Percentiles rank a stretch among this genome's conserved stretches.
Conservation (phyloP, 495 filamentous ascomycete genomes). For the Aspergillus heteromorphus region DNA sequence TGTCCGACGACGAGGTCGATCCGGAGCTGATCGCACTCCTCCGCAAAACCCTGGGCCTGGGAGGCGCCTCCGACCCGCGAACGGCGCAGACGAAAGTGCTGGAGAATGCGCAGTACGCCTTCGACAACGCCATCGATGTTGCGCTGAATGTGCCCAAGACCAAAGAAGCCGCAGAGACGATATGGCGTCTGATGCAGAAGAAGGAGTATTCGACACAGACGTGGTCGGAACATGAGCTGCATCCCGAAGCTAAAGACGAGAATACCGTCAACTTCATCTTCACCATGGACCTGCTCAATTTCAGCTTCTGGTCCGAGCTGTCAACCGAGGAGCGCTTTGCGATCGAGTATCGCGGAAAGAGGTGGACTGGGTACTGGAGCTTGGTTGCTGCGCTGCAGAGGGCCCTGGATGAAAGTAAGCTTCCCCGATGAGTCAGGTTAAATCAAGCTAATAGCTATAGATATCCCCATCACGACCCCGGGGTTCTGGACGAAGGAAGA, state of each 20-base stretch:
- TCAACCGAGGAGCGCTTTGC: constrained; percentile 61
- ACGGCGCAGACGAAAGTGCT: constrained; percentile 72
- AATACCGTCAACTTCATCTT: constrained; percentile 86
- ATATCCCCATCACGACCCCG: constrained; percentile 82
- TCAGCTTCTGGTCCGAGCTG: constrained; percentile 86
- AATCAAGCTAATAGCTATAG: constrained; percentile 40
- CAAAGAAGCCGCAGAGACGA: constrained; percentile 72
- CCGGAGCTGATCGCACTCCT: constrained; percentile 82
- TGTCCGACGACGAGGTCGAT: constrained; percentile 90
- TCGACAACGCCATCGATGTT: constrained; percentile 90
- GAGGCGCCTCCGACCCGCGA: constrained; percentile 46
- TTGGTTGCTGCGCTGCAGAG: constrained; percentile 80
- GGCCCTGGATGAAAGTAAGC: constrained; percentile 80
- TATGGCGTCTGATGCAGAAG: constrained; percentile 75
- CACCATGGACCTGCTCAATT: constrained; percentile 93
- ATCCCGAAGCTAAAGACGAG: constrained; percentile 74
- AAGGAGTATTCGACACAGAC: constrained; percentile 75
- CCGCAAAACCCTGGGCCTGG: constrained; percentile 67
- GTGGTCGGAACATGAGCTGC: constrained; percentile 88
- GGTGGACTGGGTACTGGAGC: constrained; percentile 94
- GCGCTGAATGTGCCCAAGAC: constrained; percentile 71
- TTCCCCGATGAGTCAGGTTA: background rate
- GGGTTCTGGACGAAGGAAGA: constrained; percentile 80
- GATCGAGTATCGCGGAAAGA: constrained; percentile 71
- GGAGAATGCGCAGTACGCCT: constrained; percentile 75